phyloP scores from a whole-genome alignment of 495 filamentous ascomycete genomes.

The Tuber aestivum region DNA sequence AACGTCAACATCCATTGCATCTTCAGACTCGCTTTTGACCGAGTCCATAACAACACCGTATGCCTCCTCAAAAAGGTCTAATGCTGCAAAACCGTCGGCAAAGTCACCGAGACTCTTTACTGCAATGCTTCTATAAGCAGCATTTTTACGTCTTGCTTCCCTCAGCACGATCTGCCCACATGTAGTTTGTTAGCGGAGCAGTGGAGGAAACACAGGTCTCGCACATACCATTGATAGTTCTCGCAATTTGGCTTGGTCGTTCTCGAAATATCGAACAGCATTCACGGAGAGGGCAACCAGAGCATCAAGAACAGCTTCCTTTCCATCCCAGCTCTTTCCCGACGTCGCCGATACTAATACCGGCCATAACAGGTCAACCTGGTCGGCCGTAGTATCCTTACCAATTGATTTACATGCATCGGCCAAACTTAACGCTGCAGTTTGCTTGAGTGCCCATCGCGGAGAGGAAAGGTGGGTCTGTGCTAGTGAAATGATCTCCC shows the following conservation, averaged over 20 bases:
- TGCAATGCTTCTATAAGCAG: conserved; percentile 68
- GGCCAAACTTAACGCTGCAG: conserved; percentile 70
- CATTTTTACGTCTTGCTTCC: conserved; percentile 87
- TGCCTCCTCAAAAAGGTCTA: conserved; percentile 65
- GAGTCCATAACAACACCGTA: conserved; percentile 55
- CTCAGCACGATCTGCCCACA: conserved; percentile 61
- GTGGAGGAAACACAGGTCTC: conserved; percentile 39
- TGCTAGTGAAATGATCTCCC: conserved; percentile 68
- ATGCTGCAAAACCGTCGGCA: conserved; percentile 55
- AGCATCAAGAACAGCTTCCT: conserved; percentile 81
- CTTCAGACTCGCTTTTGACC: conserved; percentile 54
- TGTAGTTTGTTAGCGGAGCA: conserved; percentile 13
- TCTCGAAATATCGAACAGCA: conserved; percentile 54
- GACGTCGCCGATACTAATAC: conserved; percentile 69
- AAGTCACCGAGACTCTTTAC: conserved; percentile 67
- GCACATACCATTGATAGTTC: conserved; percentile 54
- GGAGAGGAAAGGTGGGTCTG: conserved; percentile 63
- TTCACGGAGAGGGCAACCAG: conserved; percentile 69
- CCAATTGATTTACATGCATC: conserved; percentile 61
- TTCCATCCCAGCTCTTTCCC: conserved; percentile 89
- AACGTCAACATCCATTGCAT: conserved; percentile 58
- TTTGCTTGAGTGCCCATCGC: conserved; percentile 85
- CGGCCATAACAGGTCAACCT: conserved; percentile 68
- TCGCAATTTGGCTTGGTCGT: conserved; percentile 48
- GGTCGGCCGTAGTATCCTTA: conserved; percentile 51